Conservation (phyloP, 768 basidiomycete genomes). For the Kwoniella heveanensis region DNA sequence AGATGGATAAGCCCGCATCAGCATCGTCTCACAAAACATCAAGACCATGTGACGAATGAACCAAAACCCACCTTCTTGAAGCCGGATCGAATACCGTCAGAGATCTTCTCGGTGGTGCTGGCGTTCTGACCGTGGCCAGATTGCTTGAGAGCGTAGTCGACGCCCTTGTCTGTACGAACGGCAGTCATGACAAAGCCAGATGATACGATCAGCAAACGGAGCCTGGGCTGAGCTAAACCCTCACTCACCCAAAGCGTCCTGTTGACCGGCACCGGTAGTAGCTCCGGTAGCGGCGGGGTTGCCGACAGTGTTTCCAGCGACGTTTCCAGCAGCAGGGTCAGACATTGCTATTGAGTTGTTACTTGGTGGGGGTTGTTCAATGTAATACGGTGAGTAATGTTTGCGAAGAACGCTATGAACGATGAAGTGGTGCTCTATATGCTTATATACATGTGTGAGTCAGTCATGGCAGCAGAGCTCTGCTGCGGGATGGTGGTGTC, state of each 20-base stretch:
- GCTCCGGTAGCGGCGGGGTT: neutral
- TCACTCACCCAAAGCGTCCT: constrained; percentile 30
- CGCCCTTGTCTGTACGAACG: constrained; percentile 26
- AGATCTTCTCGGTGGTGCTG: constrained; percentile 42
- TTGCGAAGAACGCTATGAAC: too few species aligned
- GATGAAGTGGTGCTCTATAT: too few species aligned
- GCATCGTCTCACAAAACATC: neutral
- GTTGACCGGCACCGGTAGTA: constrained; percentile 13
- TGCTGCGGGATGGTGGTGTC: too few species aligned
- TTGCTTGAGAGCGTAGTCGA: constrained; percentile 22
- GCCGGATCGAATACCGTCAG: constrained; percentile 34
- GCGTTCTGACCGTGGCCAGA: constrained; percentile 29
- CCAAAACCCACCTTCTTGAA: constrained; percentile 35
- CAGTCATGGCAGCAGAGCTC: too few species aligned
- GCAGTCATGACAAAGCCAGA: too few species aligned
- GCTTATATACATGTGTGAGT: too few species aligned
- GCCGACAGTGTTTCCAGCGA: neutral
- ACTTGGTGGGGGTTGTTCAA: neutral
- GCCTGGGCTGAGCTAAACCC: too few species aligned
- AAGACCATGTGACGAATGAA: neutral
- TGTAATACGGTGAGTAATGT: too few species aligned
- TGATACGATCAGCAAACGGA: too few species aligned
- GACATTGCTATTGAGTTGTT: constrained; percentile 15
- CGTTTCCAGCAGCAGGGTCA: constrained; percentile 6
- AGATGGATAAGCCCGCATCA: neutral